Base-by-base conservation (phyloP, 2,329 filamentous ascomycete species). In the Colletotrichum sp. region DNA sequence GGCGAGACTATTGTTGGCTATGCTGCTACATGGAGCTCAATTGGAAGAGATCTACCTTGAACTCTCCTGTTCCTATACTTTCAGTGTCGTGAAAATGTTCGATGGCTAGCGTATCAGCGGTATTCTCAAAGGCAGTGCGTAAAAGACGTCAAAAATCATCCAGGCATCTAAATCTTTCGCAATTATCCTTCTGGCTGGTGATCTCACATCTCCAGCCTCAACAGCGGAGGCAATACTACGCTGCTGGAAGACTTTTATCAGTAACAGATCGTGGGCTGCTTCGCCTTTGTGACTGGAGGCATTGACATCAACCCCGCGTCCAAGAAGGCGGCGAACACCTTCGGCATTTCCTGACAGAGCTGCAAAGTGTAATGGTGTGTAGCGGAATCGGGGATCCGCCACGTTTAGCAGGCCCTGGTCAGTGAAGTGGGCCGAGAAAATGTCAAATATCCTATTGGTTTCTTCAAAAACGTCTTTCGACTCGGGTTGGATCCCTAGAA, bases 241-340 rank as follows among this genome's bases (percentile, higher is more conserved):
- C 18, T 21, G 0, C 16, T 10, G 1, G 1, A 52, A 52, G 2
- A 52, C 0, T 2, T 52, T 1, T 21, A 21, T 2, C 44, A 9
- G 21, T 52, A 10, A 1, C 44, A 21, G 18, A 3, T 52, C 44
- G 8, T 52, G 18, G 0, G 44, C 2, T 52, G 44, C 21, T 9
- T 52, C 1, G 1, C 44, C 21, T 2, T 18, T 52, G 1, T 52
- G 18, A 21, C 44, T 52, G 2, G 28, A 2, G 26, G 21, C 32
- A 5, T 44, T 18, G 30, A 64, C 9, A 30, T 39, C 32, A 18
- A 44, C 30, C 30, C 30, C n/a, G 4, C 2, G 30, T 26, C 5
- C 62, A n/a, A 30, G 12, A 13, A 64, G 62, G 7, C 62, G 18
- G 5, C 62, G 30, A 8, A 64, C 62, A 16, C 30, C 62, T 21